Evolutionary conservation across 148 eudicot species (phyloP).

Genomic region (Diospyros lotus): DNA sequence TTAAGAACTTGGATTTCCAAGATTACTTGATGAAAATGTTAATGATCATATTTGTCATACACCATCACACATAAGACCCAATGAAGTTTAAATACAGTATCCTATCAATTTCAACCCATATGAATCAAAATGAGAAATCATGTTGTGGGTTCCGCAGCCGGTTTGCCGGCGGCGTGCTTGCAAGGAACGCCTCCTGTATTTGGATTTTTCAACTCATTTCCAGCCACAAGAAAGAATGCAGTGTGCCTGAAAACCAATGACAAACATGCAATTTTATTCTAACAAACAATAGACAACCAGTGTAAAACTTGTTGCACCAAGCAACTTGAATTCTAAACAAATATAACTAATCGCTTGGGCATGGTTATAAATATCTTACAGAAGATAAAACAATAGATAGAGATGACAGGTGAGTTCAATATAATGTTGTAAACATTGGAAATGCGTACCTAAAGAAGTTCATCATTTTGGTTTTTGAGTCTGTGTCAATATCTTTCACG

Average conservation of each 20-base stretch:
- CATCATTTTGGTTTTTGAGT: conserved; percentile 77
- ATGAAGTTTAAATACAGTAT: background rate
- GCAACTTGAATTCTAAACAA: background rate
- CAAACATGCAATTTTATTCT: background rate
- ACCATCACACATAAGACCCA: background rate
- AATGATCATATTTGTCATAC: background rate
- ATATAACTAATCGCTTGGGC: background rate
- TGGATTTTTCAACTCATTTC: conserved; percentile 70
- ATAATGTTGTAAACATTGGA: background rate
- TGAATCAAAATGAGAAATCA: conserved; percentile 2
- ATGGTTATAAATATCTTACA: background rate
- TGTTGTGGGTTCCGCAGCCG: conserved; percentile 21
- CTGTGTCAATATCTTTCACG: conserved; percentile 55
- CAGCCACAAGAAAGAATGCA: conserved; percentile 91
- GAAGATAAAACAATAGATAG: too few species aligned
- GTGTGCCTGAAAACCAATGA: conserved; percentile 59
- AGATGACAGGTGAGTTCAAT: too few species aligned
- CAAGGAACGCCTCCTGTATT: conserved; percentile 41
- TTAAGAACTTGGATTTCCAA: background rate
- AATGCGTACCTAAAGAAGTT: conserved; percentile 72
- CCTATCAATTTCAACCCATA: background rate
- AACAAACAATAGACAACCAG: too few species aligned
- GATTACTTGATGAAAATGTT: background rate
- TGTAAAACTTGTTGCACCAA: background rate
- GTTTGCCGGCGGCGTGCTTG: conserved; percentile 46